Evolutionary conservation across 2,329 filamentous ascomycete species (phyloP).

Genomic region (Chrysosphaeria jannelii): DNA sequence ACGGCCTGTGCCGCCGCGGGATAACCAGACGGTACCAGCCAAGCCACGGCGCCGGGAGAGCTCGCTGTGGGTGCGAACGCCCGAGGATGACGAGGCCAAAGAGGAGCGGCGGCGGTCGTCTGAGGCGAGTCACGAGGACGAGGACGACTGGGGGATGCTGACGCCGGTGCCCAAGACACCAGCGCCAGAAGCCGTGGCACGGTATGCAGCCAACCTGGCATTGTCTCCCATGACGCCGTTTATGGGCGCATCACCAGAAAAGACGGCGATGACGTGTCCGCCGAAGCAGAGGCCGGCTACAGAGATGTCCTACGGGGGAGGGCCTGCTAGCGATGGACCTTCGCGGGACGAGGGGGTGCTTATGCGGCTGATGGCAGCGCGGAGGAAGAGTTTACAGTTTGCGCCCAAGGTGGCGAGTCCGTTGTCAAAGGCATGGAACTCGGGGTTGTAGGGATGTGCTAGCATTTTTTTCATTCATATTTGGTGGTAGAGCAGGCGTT

Average conservation of each 20-base stretch:
- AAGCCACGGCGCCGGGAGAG: conserved; percentile 16
- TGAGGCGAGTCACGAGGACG: conserved; percentile 7
- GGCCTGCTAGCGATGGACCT: not conserved
- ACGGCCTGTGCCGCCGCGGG: conserved; percentile 7
- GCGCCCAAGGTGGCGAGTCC: conserved; percentile 49
- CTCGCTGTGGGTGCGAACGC: conserved; percentile 22
- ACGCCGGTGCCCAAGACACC: conserved; percentile 28
- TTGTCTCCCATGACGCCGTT: conserved; percentile 15
- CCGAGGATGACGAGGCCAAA: conserved; percentile 10
- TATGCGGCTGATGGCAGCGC: conserved; percentile 35
- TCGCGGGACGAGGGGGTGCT: conserved; percentile 19
- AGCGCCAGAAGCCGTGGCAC: conserved; percentile 20
- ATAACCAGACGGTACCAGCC: conserved; percentile 12
- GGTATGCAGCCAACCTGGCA: conserved; percentile 19
- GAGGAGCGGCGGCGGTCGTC: conserved; percentile 7
- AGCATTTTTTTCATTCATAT: no score
- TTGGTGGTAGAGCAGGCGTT: no score
- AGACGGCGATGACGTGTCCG: conserved; percentile 21
- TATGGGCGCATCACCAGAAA: no score
- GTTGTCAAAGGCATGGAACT: conserved; percentile 24
- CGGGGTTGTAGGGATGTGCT: no score
- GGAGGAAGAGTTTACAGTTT: conserved; percentile 50
- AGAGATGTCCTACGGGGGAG: not conserved
- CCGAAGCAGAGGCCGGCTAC: conserved; percentile 13
- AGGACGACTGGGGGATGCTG: conserved; percentile 11